Evolutionary conservation across 2,329 filamentous ascomycete genomes (phyloP).

Genomic region (Colletotrichum gigasporum): DNA sequence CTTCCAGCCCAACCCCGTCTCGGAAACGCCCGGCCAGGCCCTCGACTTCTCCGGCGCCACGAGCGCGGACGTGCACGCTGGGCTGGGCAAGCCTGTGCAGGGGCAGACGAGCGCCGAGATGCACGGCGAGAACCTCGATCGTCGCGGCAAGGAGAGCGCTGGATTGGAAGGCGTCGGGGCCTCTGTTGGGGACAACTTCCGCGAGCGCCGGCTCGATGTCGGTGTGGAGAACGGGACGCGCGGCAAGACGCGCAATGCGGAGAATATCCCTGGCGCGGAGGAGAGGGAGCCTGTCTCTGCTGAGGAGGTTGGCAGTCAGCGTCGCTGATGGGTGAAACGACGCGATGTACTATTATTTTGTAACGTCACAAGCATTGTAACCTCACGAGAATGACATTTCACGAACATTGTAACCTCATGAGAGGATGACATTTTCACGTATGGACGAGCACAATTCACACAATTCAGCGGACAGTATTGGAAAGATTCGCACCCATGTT

Average conservation of each 20-base stretch:
- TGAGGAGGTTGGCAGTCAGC: conserved; percentile 38
- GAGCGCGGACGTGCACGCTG: conserved; percentile 52
- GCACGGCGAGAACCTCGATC: conserved; percentile 42
- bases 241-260: conserved; percentile 34
- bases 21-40: conserved; percentile 47
- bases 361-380: neutral
- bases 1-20: conserved; percentile 49
- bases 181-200: conserved; percentile 39
- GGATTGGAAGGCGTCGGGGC: conserved; percentile 52
- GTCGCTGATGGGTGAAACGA: neutral
- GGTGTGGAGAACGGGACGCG: conserved; percentile 35
- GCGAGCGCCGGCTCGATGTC: conserved; percentile 42
- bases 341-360: conserved; percentile 9
- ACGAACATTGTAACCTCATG: too few species aligned
- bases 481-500: neutral
- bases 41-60: conserved; percentile 53
- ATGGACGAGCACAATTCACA: too few species aligned
- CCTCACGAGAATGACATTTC: neutral
- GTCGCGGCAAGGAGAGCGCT: conserved; percentile 45
- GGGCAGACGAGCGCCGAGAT: conserved; percentile 54
- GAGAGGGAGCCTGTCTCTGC: conserved; percentile 37
- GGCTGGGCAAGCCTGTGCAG: conserved; percentile 52
- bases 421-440: neutral
- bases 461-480: too few species aligned
- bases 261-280: conserved; percentile 37